These are phyloP conservation scores for Alternaria postmessia DNA, from an alignment of 2,329 filamentous ascomycete species.

Conservation along the genomic window DNA sequence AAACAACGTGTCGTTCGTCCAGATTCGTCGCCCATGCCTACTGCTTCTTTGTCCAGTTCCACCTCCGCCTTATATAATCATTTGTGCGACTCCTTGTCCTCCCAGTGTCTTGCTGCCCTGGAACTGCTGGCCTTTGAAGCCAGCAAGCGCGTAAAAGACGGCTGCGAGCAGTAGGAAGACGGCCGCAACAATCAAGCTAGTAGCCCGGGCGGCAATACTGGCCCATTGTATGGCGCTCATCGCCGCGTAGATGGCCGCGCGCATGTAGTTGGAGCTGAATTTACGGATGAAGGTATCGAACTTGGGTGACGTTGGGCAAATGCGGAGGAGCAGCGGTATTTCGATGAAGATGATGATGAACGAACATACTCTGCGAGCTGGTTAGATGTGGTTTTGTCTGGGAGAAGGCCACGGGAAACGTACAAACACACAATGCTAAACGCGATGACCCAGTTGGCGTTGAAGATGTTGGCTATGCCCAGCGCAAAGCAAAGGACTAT, in stretches of 20 bases:
- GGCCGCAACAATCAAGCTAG: conserved; percentile 84
- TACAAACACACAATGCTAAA: conserved; percentile 65
- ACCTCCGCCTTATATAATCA: conserved; percentile 73
- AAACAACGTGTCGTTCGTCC: conserved; percentile 7
- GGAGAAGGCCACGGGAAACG: conserved; percentile 20
- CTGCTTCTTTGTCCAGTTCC: not conserved
- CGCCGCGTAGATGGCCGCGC: conserved; percentile 81
- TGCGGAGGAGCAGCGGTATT: conserved; percentile 92
- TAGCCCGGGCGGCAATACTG: conserved; percentile 70
- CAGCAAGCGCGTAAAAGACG: conserved; percentile 81
- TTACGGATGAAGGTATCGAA: conserved; percentile 91
- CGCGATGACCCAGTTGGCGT: conserved; percentile 64
- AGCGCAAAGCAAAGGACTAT: conserved; percentile 72
- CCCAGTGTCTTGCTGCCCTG: conserved; percentile 95
- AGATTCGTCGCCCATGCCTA: conserved; percentile 4
- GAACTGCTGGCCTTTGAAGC: conserved; percentile 83
- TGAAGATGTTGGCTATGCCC: conserved; percentile 73
- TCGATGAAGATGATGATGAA: conserved; percentile 66
- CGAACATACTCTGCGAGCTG: conserved; percentile 51
- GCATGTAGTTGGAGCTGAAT: conserved; percentile 97
- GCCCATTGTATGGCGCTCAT: conserved; percentile 89
- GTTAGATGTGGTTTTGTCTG: conserved; percentile 13
- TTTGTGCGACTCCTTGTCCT: conserved; percentile 91
- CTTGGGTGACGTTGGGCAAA: conserved; percentile 90
- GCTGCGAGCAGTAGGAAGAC: conserved; percentile 80